Evolutionary conservation across 139 green algal species (phyloP).

Genomic region (Micractinium sp.): DNA sequence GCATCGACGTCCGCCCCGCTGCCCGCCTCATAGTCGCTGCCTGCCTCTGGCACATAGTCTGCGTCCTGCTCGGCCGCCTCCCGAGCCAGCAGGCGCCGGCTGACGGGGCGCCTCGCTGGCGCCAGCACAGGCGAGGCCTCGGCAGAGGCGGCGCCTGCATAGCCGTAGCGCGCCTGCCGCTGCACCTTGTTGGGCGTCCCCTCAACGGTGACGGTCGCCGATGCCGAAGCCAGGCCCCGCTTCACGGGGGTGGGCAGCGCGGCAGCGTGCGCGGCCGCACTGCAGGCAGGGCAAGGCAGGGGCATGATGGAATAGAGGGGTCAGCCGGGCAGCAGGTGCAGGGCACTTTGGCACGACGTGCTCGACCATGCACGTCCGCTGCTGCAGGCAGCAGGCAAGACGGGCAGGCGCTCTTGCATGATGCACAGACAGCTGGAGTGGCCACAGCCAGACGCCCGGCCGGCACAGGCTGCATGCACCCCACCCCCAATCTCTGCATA

Average conservation of each 20-base stretch:
- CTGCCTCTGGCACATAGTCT: neutral
- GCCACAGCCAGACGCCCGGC: no score
- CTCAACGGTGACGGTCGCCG: neutral
- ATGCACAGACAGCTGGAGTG: no score
- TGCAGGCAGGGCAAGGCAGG: neutral
- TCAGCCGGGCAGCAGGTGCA: no score
- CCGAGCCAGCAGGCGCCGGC: conserved; percentile 8
- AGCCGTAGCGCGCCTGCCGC: neutral
- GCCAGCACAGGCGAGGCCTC: neutral
- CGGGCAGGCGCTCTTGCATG: no score
- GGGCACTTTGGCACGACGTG: no score
- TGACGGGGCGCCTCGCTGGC: neutral
- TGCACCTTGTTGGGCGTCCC: conserved; percentile 7
- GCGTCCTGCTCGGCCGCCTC: neutral
- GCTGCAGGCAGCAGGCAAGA: no score
- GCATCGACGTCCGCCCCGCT: neutral
- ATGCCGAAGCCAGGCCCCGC: neutral
- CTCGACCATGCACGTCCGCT: no score
- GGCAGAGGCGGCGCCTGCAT: neutral
- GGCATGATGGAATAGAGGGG: neutral
- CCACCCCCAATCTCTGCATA: no score
- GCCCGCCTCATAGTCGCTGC: conserved; percentile 9
- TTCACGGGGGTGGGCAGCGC: conserved; percentile 6
- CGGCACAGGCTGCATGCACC: no score
- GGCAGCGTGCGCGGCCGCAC: neutral